Evolutionary conservation across 176 grass and related monocot species (phyloP), one percentile per base, ranked within the genome.

Genomic region (Tillandsia leiboldiana): DNA sequence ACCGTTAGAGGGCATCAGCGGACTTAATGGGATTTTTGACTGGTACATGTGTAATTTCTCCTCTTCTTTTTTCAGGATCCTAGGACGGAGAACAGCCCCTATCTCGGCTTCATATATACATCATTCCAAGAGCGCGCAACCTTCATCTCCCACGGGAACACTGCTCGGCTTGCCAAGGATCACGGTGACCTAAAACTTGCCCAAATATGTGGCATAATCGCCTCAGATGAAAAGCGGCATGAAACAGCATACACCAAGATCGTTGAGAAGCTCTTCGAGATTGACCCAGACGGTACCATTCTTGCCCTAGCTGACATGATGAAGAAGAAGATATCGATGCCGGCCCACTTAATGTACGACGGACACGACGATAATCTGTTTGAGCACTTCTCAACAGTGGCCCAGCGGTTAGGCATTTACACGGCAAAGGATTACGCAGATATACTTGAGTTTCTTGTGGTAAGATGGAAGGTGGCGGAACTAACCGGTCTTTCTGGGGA

Each of bases 271-370:
- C 81, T 96, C 67, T 96, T 96, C 23, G 92, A 96, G 75, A 81
- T 96, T 20, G 92, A 96, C 51, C 81, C 92, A 11, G 83, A 96
- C 65, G 81, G 86, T 66, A 96, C 88, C 0, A 83, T 92, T 22
- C 75, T 92, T 65, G 81, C 86, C 65, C 68, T 96, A 48, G 88
- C 83, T 57, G 88, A 96, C 81, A 96, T 96, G 92, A 96, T 96
- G 92, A 91, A 81, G 78, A 96, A 96, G 76, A 96, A 96, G 75
- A 96, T 96, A 11, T 84, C 92, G 1, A 92, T 96, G 92, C 92
- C 92, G 20, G 92, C 92, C 10, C 92, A 96, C 64, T 81, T 96
- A 70, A 96, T 96, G 92, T 96, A 91, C 3, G 92, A 96, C 1
- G 88, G 92, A 48, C 42, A 78, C 50, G 92, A 96, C 3, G 81